A percentile compares a stretch with the other conserved stretches of the same genome.
These are phyloP conservation scores for Jimgerdemannia lactiflua DNA, from an alignment of 192 early-diverging fungal genomes.

Conservation along the genomic window DNA sequence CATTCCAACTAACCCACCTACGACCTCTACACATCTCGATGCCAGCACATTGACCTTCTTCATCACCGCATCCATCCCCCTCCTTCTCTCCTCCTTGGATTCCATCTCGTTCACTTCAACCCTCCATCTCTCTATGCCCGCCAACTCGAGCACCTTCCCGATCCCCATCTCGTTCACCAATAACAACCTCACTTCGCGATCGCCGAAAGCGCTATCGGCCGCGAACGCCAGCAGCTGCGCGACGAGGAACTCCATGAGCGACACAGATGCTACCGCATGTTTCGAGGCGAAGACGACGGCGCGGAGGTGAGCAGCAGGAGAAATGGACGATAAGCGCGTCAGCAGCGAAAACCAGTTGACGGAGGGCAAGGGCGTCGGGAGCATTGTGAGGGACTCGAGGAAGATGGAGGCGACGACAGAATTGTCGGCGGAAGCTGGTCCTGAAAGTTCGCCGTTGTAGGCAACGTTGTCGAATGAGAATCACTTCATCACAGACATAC, in stretches of 20 bases:
- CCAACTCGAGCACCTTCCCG: constrained; percentile 41
- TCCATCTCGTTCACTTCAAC: neutral
- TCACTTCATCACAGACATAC: too few relatives aligned
- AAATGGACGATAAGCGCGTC: constrained; percentile 20
- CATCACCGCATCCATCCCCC: constrained; percentile 42
- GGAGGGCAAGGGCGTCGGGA: constrained; percentile 41
- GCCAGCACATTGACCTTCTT: constrained; percentile 37
- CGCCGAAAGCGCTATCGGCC: constrained; percentile 1
- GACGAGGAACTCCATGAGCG: constrained; percentile 50
- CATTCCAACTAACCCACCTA: constrained; percentile 22
- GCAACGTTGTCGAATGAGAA: constrained; percentile 3
- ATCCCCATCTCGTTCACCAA: constrained; percentile 41
- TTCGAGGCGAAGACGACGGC: constrained; percentile 37
- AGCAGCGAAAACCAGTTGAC: constrained; percentile 54
- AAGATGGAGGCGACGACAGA: constrained; percentile 11
- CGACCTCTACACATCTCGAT: constrained; percentile 14
- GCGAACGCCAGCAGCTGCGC: constrained; percentile 16
- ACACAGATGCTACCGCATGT: constrained; percentile 44
- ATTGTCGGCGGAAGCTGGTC: constrained; percentile 8
- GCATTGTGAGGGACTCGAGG: constrained; percentile 13
- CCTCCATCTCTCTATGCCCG: constrained; percentile 26
- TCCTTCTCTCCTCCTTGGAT: constrained; percentile 27
- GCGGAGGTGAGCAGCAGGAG: constrained; percentile 2
- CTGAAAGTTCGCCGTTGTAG: constrained; percentile 12
- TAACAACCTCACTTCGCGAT: constrained; percentile 9